phyloP scores from a whole-genome alignment of 225 moss, liverwort and hornwort species.

The Polytrichum commune region DNA sequence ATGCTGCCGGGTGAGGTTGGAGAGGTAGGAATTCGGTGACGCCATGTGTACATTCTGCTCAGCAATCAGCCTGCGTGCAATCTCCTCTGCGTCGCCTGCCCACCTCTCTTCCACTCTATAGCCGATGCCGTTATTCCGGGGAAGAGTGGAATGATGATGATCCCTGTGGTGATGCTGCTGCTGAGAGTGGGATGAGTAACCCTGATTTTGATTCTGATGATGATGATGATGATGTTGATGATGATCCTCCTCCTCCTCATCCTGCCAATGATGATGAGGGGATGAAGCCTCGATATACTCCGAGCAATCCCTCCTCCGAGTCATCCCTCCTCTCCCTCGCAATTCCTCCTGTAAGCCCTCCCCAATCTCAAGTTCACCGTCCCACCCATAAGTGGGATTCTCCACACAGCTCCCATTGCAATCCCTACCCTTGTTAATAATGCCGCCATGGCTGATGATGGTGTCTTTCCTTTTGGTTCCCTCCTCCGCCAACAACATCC shows the following conservation, averaged over 20 bases:
- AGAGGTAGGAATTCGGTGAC: conserved; percentile 43
- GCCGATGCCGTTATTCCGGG: conserved; percentile 8
- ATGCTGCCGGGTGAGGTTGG: conserved; percentile 29
- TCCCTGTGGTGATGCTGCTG: not conserved
- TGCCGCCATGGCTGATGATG: conserved; percentile 10
- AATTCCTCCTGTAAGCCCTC: not conserved
- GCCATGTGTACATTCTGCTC: conserved; percentile 42
- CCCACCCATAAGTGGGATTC: conserved; percentile 21
- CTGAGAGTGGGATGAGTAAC: conserved; percentile 5
- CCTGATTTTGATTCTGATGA: not conserved
- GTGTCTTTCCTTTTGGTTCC: not conserved
- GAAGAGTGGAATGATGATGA: not conserved
- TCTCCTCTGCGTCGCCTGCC: conserved; percentile 47
- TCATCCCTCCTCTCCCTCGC: conserved; percentile 22
- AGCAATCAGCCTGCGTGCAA: conserved; percentile 42
- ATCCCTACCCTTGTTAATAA: conserved; percentile 10
- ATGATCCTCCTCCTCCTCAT: not conserved
- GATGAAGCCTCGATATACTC: conserved; percentile 9
- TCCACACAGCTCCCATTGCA: conserved; percentile 11
- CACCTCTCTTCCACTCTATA: conserved; percentile 41
- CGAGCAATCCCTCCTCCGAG: conserved; percentile 20
- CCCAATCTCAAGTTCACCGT: conserved; percentile 23
- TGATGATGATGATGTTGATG: conserved; percentile 4
- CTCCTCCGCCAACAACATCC: not conserved
- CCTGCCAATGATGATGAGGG: not conserved